Evolutionary conservation across 2,329 filamentous ascomycete species (phyloP).

Genomic region (Elsinoe arachidis): DNA sequence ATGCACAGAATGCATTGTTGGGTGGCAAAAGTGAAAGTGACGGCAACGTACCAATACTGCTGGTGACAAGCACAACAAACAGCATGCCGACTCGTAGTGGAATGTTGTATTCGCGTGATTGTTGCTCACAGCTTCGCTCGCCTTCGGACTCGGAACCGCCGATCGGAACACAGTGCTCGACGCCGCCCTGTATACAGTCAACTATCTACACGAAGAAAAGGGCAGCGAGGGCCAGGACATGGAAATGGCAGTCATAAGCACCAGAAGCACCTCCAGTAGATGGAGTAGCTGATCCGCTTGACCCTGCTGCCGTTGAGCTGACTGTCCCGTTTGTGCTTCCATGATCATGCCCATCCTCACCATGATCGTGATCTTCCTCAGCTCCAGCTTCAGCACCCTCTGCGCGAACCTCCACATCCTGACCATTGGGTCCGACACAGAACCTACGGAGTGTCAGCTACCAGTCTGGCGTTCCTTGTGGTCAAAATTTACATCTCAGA

Average conservation of each 20-base stretch:
- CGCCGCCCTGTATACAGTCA: slow-evolving; percentile 7
- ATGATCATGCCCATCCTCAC: neutral
- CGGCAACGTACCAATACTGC: slow-evolving; percentile 47
- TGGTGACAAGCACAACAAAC: slow-evolving; percentile 63
- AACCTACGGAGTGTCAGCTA: slow-evolving; percentile 37
- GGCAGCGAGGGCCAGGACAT: slow-evolving; percentile 42
- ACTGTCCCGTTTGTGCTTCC: no score
- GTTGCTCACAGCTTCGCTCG: slow-evolving; percentile 37
- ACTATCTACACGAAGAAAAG: neutral
- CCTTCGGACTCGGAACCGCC: slow-evolving; percentile 36
- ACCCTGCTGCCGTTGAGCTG: no score
- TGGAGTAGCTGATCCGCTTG: no score
- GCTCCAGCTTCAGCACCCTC: slow-evolving; percentile 24
- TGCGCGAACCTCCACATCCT: slow-evolving; percentile 50
- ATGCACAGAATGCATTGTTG: neutral
- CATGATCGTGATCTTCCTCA: slow-evolving; percentile 3
- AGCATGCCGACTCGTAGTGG: slow-evolving; percentile 60
- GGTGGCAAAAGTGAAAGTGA: neutral
- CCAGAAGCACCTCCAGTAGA: neutral
- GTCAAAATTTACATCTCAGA: slow-evolving; percentile 42
- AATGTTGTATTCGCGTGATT: slow-evolving; percentile 55
- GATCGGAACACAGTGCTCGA: slow-evolving; percentile 42
- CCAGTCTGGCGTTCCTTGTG: slow-evolving; percentile 8
- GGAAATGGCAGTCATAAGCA: slow-evolving; percentile 55
- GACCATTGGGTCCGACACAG: slow-evolving; percentile 51